Conservation (phyloP, 345 rosid species). For the Lenwebbia sp. region DNA sequence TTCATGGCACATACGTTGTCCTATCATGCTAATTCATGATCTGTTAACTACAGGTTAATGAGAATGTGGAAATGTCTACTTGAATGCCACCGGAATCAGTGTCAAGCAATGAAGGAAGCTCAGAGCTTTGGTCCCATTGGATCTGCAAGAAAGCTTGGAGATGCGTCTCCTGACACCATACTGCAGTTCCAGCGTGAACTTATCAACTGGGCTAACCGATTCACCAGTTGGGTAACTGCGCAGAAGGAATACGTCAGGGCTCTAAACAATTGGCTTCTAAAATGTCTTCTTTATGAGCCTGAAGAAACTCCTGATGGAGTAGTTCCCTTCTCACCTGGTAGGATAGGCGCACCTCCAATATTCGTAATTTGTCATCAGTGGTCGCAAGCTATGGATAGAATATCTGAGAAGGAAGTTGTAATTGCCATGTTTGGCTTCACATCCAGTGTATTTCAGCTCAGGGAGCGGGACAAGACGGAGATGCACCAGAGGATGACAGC, state of each 20-base stretch:
- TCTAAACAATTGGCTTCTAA: constrained; percentile 77
- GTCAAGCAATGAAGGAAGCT: constrained; percentile 63
- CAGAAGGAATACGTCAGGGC: constrained; percentile 73
- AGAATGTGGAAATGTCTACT: constrained; percentile 97
- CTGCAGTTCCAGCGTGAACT: constrained; percentile 70
- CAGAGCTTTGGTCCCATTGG: constrained; percentile 46
- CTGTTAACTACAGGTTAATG: constrained; percentile 40
- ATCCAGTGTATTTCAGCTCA: constrained; percentile 49
- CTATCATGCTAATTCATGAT: background rate
- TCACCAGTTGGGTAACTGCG: constrained; percentile 69
- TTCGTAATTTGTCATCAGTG: constrained; percentile 96
- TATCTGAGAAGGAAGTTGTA: constrained; percentile 85
- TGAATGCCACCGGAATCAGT: constrained; percentile 78
- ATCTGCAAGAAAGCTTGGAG: constrained; percentile 50
- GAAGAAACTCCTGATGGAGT: constrained; percentile 85
- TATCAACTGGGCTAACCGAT: constrained; percentile 59
- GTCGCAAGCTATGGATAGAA: constrained; percentile 68
- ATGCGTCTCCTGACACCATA: constrained; percentile 59
- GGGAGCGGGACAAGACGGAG: constrained; percentile 69
- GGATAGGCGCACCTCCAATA: constrained; percentile 86
- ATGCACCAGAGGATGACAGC: constrained; percentile 36
- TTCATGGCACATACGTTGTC: background rate
- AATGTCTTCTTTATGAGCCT: constrained; percentile 78
- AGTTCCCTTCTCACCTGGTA: constrained; percentile 88
- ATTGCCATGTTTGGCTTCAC: constrained; percentile 63